phyloP scores from a whole-genome alignment of 306 rosid genomes.

The Benincasa hispida region DNA sequence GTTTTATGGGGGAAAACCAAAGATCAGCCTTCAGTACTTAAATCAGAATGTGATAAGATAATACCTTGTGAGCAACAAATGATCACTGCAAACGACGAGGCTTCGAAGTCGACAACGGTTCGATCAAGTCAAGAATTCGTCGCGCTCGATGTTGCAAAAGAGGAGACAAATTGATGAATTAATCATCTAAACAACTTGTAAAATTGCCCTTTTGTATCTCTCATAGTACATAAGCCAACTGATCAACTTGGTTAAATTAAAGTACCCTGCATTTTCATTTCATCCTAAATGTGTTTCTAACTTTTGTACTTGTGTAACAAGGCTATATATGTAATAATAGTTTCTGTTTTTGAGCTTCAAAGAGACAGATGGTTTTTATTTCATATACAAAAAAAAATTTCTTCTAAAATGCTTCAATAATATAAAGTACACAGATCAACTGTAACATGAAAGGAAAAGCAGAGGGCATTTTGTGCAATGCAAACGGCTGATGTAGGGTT shows the following conservation, averaged over 20 bases:
- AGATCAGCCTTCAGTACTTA: slow-evolving; percentile 2
- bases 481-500: not conserved
- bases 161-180: not conserved
- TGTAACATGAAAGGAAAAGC: not conserved
- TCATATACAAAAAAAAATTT: not conserved
- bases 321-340: not conserved
- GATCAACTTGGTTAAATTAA: not conserved
- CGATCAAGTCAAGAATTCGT: not conserved
- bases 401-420: not conserved
- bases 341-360: not conserved
- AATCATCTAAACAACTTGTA: not conserved
- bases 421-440: not conserved
- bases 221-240: not conserved
- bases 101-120: not conserved
- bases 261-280: not conserved
- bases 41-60: not conserved
- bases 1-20: slow-evolving; percentile 40
- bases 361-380: not conserved
- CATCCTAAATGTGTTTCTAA: not conserved
- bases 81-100: not conserved
- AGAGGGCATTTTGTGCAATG: not conserved
- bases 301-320: not conserved
- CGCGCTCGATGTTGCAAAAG: not conserved
- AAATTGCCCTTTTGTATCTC: not conserved
- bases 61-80: slow-evolving; percentile 4